phyloP scores from a whole-genome alignment of 169 alveolate genomes.

The Cryptosporidium canis region DNA sequence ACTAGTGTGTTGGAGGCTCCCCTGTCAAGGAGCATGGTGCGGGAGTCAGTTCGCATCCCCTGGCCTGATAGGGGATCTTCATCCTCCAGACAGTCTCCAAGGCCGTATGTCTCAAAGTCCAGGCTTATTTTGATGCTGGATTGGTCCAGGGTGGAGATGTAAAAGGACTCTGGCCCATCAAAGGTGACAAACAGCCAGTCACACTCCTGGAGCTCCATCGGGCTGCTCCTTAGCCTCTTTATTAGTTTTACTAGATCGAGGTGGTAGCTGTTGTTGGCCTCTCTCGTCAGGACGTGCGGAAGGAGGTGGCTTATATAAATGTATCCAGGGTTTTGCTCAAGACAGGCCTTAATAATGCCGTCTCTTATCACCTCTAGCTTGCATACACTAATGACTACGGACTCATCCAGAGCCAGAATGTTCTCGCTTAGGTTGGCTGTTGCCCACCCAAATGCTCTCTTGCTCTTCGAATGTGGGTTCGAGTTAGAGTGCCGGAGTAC shows the following conservation, averaged over 20 bases:
- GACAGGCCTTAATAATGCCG: background rate
- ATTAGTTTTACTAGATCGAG: conserved; percentile 1
- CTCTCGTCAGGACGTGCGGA: background rate
- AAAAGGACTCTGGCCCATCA: background rate
- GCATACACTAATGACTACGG: background rate
- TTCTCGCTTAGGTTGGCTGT: background rate
- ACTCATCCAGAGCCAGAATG: background rate
- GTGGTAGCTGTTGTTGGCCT: background rate
- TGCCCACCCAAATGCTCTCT: background rate
- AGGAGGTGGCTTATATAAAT: background rate
- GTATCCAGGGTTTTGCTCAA: conserved; percentile 1
- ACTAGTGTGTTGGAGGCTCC: background rate
- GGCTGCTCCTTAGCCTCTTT: background rate
- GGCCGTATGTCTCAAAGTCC: background rate
- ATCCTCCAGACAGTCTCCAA: background rate
- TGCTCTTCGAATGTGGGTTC: background rate
- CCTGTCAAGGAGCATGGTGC: background rate
- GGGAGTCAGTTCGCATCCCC: background rate
- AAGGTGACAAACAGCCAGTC: background rate
- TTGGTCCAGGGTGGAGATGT: background rate
- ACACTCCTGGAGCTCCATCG: background rate
- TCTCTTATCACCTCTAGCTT: background rate
- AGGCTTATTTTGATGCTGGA: background rate
- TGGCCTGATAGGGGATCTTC: background rate
- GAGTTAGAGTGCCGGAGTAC: background rate